Evolutionary conservation across 352 stramenopile species (phyloP).

Genomic region (Phytophthora ohioensis): DNA sequence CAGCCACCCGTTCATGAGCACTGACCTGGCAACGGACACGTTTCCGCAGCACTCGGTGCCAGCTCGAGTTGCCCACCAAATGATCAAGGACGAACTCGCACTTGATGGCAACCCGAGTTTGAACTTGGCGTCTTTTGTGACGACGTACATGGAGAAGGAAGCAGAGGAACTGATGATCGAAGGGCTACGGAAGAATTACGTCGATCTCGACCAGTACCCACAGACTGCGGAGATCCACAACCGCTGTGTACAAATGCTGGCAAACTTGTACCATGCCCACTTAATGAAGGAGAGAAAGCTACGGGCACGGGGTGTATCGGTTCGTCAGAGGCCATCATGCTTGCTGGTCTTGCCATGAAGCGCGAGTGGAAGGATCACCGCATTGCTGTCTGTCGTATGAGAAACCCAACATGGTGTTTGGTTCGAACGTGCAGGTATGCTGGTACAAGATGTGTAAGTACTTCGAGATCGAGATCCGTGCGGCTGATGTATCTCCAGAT

Average conservation of each 20-base stretch:
- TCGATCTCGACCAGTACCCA: neutral
- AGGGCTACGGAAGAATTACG: neutral
- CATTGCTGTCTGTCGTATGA: neutral
- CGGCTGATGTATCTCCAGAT: neutral
- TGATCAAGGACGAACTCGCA: neutral
- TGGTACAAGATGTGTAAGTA: conserved; percentile 2
- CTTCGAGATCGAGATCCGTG: neutral
- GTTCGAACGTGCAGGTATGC: neutral
- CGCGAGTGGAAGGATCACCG: neutral
- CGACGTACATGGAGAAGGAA: neutral
- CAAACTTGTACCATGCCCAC: neutral
- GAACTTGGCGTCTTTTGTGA: conserved; percentile 1
- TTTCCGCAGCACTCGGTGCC: neutral
- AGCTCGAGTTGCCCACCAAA: neutral
- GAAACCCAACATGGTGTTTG: neutral
- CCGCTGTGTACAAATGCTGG: neutral
- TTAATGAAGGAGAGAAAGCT: neutral
- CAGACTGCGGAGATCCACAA: conserved; percentile 3
- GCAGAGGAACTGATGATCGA: neutral
- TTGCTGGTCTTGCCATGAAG: neutral
- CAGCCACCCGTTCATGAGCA: neutral
- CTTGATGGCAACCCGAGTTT: neutral
- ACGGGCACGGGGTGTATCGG: neutral
- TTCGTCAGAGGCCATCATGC: neutral
- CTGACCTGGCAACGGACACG: neutral